A percentile compares a stretch with the other conserved stretches of the same genome.
phyloP scores from a whole-genome alignment of 306 rosid genomes.

The Boehmeria nivea region DNA sequence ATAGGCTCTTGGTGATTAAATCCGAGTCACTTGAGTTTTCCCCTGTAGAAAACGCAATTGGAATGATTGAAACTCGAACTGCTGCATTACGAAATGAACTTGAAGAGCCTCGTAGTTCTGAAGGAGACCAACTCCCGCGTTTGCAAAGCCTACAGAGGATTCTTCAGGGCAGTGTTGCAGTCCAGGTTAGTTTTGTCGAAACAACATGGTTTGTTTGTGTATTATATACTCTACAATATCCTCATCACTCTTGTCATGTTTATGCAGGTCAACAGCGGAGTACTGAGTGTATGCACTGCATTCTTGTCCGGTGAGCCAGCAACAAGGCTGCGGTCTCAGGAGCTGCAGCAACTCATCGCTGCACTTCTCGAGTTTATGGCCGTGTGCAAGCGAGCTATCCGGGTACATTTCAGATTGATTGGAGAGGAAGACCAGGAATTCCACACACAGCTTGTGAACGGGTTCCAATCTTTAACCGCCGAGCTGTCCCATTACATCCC shows the following conservation, averaged over 20 bases:
- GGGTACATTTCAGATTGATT: conserved; percentile 84
- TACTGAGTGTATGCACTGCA: conserved; percentile 93
- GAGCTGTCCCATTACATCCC: conserved; percentile 96
- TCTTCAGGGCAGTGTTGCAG: conserved; percentile 99
- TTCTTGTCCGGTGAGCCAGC: conserved; percentile 98
- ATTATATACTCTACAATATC: background rate
- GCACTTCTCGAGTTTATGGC: conserved; percentile 99
- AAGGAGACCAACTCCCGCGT: conserved; percentile 97
- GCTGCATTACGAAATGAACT: conserved; percentile 97
- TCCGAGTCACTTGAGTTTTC: conserved; percentile 97
- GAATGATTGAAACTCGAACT: conserved; percentile 98
- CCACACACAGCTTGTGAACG: conserved; percentile 96
- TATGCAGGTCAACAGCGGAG: conserved; percentile 94
- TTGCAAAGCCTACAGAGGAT: conserved; percentile 94
- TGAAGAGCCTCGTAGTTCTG: conserved; percentile 98
- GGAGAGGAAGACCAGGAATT: conserved; percentile 99
- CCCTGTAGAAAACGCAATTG: conserved; percentile 95
- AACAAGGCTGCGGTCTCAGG: conserved; percentile 88
- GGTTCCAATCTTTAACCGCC: conserved; percentile 92
- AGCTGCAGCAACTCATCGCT: conserved; percentile 94
- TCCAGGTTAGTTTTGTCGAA: conserved; percentile 46
- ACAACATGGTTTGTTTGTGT: background rate
- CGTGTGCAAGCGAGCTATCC: conserved; percentile 95
- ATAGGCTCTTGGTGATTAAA: conserved; percentile 77
- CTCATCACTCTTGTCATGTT: background rate